These are phyloP conservation scores for Ostreobium quekettii DNA, from an alignment of 139 green algal species.

Conservation along the genomic window DNA sequence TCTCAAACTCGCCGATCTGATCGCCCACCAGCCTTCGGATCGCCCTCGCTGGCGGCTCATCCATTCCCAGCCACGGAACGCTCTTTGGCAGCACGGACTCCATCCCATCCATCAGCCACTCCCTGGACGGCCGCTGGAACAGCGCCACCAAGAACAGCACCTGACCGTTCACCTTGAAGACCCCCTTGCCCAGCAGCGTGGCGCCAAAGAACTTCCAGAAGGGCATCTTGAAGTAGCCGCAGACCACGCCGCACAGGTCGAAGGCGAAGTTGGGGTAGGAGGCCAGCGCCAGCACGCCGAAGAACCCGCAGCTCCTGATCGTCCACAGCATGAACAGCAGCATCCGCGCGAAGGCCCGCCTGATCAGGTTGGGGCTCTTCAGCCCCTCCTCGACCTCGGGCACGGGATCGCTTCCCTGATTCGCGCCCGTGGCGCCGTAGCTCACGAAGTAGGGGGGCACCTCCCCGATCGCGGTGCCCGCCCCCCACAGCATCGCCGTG, in stretches of 20 bases:
- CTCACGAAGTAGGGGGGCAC: conserved; percentile 80
- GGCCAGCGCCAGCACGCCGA: conserved; percentile 77
- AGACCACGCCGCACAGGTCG: conserved; percentile 88
- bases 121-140: conserved; percentile 49
- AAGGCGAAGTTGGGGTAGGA: conserved; percentile 85
- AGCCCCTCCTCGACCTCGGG: conserved; percentile 33
- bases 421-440: conserved; percentile 65
- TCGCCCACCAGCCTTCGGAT: conserved; percentile 47
- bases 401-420: conserved; percentile 50
- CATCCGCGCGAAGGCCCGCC: not conserved
- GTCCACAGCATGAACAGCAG: conserved; percentile 71
- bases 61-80: conserved; percentile 29
- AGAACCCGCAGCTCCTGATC: conserved; percentile 71
- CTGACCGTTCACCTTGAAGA: conserved; percentile 61
- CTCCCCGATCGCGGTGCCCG: conserved; percentile 82
- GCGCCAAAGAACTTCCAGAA: conserved; percentile 88
- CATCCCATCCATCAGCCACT: conserved; percentile 33
- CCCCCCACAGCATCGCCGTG: conserved; percentile 71
- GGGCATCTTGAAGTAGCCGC: conserved; percentile 81
- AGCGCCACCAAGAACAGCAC: conserved; percentile 50
- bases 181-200: conserved; percentile 74
- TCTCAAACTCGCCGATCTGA: conserved; percentile 62
- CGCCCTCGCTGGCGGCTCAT: conserved; percentile 33
- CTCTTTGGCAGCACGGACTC: too few species aligned
- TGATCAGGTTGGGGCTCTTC: conserved; percentile 15